Conservation (phyloP, 306 rosid species). For the Citrullus mucosospermus region DNA sequence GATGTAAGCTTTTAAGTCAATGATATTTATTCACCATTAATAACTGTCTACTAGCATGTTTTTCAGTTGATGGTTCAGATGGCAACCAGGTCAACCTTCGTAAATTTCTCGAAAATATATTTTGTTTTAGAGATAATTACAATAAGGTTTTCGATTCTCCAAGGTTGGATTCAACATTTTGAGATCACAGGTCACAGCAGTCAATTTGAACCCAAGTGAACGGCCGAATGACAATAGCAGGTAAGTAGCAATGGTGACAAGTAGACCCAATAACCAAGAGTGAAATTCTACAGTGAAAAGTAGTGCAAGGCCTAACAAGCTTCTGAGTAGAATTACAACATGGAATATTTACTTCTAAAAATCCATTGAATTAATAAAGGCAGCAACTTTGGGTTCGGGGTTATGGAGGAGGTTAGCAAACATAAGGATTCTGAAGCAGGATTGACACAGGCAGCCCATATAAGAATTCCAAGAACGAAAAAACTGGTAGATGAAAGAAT, state of each 20-base stretch:
- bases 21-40: background rate
- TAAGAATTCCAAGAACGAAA: background rate
- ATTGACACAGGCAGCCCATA: background rate
- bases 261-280: background rate
- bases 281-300: too few species aligned
- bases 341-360: background rate
- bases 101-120: background rate
- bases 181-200: background rate
- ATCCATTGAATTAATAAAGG: background rate
- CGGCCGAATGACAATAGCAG: background rate
- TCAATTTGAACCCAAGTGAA: background rate
- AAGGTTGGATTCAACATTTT: background rate
- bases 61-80: background rate
- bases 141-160: background rate
- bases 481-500: background rate
- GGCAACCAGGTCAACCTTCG: background rate
- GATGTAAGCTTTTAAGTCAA: background rate
- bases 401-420: background rate
- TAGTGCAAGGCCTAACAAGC: too few species aligned
- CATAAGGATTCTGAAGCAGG: background rate
- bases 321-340: too few species aligned
- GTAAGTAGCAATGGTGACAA: background rate
- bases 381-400: background rate
- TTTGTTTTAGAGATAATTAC: background rate
- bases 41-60: background rate